Evolutionary conservation across 345 rosid species (phyloP), one percentile per base, ranked within the genome.

Genomic region (Salix suchowensis): DNA sequence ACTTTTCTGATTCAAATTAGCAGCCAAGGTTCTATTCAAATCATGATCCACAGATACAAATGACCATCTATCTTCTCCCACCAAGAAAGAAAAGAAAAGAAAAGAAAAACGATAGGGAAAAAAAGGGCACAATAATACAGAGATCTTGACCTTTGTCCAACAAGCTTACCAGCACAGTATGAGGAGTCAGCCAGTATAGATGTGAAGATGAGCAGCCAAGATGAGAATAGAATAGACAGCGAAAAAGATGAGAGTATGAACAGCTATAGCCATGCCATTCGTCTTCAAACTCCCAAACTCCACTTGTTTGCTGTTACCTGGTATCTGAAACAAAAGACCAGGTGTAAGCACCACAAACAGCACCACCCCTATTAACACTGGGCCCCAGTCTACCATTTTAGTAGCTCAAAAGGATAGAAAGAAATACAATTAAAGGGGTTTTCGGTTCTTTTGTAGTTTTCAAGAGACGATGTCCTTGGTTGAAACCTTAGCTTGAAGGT

Each of bases 371-470:
- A 96, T 81, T 28, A 96, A 6, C 26, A 94, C 92, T 3, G 98
- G 98, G 40, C 94, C 99, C 98, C 99, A 94, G 82, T 96, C 99
- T 23, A 94, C 92, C 97, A 94, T 96, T 77, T 40, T 18, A 39
- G 28, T 1, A 5, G 48, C 62, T 73, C 76, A n/a, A 46, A 50
- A 46, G 24, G 52, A 24, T n/a, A 66, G 5, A 24, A 55, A 5
- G 37, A 66, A 30, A 42, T 77, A 2, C 6, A 39, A 11, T 6
- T 44, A 8, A 32, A 5, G 34, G 13, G 24, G 28, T 10, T 7
- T 54, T 55, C 23, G 10, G 50, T 40, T 40, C 6, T 28, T 36
- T 7, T 26, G 50, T 9, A 68, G 58, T 74, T 30, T 65, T 30
- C n/a, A 34, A 70, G 71, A 34, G 24, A 21, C 19, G n/a, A 8